Evolutionary conservation across 106 monocot genomes (phyloP), one percentile per base, ranked within the genome.

Genomic region (Allium fistulosum): DNA sequence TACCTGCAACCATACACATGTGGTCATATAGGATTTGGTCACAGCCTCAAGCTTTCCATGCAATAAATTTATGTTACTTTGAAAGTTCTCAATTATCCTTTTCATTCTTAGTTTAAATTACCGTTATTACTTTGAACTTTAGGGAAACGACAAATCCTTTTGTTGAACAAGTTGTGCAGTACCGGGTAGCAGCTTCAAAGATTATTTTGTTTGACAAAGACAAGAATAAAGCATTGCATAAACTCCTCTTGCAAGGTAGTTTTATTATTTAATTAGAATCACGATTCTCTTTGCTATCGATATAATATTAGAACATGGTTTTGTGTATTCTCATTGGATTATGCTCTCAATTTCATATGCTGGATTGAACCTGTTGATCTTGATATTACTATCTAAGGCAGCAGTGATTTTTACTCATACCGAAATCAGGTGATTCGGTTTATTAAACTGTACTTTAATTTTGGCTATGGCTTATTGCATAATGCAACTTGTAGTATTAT

Each of bases 361-460:
- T 15, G 18, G 52, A 48, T n/a, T n/a, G n/a, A 28, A 28, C 8
- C 57, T 85, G 76, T 78, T 92, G 97, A 92, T 73, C 72, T 99
- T 72, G 80, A 92, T 58, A 92, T 99, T 74, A 92, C 92, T 53
- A 99, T 99, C 17, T 61, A 89, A 66, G 97, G 97, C 14, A 74
- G 80, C 82, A 99, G 92, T 84, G 92, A 89, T 73, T 99, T 99
- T 73, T 99, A 92, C 78, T 99, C 97, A 48, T 99, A 83, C 63
- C 79, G 97, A 76, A 84, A 66, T 69, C 87, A 85, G 97, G 97
- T 99, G 79, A 48, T 13, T 37, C 2, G 53, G 1, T 28, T 28
- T 28, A 28, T 28, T 28, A 28, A 28, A 2, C 28, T 3, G 28
- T 28, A 28, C 28, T 28, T 28, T 1, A 3, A 28, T 28, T 28